Evolutionary conservation across 2,329 filamentous ascomycete species (phyloP).

Genomic region (Chalara sp.): DNA sequence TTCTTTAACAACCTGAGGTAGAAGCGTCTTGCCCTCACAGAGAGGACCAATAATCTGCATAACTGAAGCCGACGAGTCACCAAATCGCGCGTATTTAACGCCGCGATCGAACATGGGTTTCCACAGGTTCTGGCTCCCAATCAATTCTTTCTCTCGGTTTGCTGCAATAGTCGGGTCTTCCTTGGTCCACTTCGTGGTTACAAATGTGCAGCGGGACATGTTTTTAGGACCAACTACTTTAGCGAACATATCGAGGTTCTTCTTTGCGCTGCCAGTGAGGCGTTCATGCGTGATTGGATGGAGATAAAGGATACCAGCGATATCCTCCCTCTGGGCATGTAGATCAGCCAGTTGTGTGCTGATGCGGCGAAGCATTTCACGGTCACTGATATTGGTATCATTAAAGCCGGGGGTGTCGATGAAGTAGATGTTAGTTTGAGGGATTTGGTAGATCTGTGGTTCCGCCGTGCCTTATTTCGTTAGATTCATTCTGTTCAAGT

Average conservation of each 20-base stretch:
- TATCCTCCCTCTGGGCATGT: background rate
- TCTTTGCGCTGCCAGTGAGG: background rate
- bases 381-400: background rate
- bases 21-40: background rate
- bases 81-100: background rate
- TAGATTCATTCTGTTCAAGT: no score
- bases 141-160: background rate
- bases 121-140: background rate
- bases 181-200: background rate
- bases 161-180: background rate
- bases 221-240: background rate
- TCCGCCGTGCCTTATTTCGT: background rate
- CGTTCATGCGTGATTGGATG: background rate
- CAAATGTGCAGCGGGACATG: background rate
- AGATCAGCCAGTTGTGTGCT: background rate
- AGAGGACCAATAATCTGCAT: background rate
- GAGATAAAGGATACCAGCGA: background rate
- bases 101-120: background rate
- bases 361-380: background rate
- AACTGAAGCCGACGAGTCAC: background rate
- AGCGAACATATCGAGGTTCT: background rate
- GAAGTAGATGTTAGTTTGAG: background rate
- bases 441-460: background rate
- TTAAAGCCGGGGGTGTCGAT: background rate
- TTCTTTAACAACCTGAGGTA: background rate